Percentiles rank a stretch among this genome's conserved stretches.
Conservation (phyloP, 805 yeast species). For the Candida hungchunana region DNA sequence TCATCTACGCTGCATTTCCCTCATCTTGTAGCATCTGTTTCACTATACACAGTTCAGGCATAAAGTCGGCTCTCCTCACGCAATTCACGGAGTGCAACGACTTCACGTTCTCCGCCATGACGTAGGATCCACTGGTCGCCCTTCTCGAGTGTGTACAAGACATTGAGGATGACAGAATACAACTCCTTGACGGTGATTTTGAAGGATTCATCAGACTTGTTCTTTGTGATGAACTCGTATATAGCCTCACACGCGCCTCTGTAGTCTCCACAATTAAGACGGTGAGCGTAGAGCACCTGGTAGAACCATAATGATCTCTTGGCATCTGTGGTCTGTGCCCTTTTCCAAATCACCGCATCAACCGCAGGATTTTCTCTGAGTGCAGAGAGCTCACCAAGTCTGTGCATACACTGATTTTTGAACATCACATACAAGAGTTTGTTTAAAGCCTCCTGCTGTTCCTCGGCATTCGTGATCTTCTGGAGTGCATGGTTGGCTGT, state of each 20-base stretch:
- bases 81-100: constrained; percentile 17
- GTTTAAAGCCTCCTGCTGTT: constrained; percentile 25
- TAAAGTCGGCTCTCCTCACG: constrained; percentile 11
- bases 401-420: constrained; percentile 35
- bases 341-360: constrained; percentile 35
- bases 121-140: constrained; percentile 40
- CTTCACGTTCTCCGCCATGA: constrained; percentile 22
- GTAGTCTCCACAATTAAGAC: constrained; percentile 44
- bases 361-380: constrained; percentile 39
- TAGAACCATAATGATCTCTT: constrained; percentile 38
- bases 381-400: constrained; percentile 40
- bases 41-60: background rate
- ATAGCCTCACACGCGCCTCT: constrained; percentile 45
- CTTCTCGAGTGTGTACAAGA: constrained; percentile 31
- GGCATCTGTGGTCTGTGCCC: constrained; percentile 28
- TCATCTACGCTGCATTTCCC: constrained; percentile 1
- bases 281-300: constrained; percentile 48
- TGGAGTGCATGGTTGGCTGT: constrained; percentile 33
- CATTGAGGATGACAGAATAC: constrained; percentile 36
- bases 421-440: constrained; percentile 37
- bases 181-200: constrained; percentile 29
- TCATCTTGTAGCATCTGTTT: background rate
- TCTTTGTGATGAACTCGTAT: constrained; percentile 35
- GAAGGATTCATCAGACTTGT: constrained; percentile 9
- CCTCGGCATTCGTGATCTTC: constrained; percentile 17